These are phyloP conservation scores for Gaeumannomyces tritici DNA, from an alignment of 2,329 filamentous ascomycete genomes.

Conservation along the genomic window DNA sequence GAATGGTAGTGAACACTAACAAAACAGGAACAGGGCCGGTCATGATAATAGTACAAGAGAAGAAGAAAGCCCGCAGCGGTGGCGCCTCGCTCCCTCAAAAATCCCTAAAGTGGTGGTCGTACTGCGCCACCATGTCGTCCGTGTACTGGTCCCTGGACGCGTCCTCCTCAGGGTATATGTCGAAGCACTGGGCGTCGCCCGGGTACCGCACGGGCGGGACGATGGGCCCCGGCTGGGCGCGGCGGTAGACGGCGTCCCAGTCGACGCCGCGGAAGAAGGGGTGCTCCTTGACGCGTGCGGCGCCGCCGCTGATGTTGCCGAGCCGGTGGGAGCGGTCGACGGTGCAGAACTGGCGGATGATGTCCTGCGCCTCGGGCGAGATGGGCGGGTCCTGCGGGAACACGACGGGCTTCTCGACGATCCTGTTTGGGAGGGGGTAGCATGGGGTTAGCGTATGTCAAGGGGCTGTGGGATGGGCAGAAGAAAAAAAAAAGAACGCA, in stretches of 20 bases:
- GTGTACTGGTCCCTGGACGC: conserved; percentile 57
- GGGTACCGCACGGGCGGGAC: conserved; percentile 63
- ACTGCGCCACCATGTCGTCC: conserved; percentile 56
- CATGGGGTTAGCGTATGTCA: not conserved
- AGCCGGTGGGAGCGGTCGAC: conserved; percentile 69
- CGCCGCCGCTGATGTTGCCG: conserved; percentile 70
- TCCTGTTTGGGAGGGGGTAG: conserved; percentile 34
- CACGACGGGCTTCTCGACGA: conserved; percentile 66
- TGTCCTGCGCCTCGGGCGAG: conserved; percentile 59
- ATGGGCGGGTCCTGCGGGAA: conserved; percentile 61
- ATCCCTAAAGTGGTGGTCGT: conserved; percentile 61
- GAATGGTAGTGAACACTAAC: not conserved
- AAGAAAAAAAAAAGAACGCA: conserved; percentile 23
- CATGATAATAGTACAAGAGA: not conserved
- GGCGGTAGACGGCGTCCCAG: conserved; percentile 63
- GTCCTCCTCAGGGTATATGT: conserved; percentile 72
- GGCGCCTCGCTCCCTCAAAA: conserved; percentile 41
- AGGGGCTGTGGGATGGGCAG: not conserved
- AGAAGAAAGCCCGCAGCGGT: not conserved
- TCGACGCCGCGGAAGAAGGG: conserved; percentile 65
- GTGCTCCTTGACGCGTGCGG: conserved; percentile 62
- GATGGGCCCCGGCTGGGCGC: conserved; percentile 59
- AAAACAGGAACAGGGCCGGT: not conserved
- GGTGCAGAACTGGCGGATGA: conserved; percentile 68
- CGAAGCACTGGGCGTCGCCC: conserved; percentile 73